Base-by-base conservation (phyloP, 2,329 filamentous ascomycete genomes). In the Talaromyces marneffei region DNA sequence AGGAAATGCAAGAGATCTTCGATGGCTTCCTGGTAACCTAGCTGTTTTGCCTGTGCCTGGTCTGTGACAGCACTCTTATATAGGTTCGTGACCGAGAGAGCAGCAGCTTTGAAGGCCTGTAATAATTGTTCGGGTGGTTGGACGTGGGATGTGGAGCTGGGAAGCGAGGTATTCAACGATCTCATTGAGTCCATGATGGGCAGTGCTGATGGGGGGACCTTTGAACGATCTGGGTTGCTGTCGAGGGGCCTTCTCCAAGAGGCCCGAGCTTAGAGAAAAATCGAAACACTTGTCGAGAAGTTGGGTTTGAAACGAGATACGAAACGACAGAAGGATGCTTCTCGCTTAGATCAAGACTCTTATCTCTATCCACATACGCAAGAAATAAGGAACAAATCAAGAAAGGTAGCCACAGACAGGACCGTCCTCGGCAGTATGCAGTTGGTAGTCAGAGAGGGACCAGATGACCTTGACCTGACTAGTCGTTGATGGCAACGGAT, bases 11-110 rank as follows among this genome's bases (percentile, higher is more conserved):
- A 78, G 4, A 99, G 80, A 67, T 97, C 93, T 65, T 97, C 91
- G 39, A 99, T 80, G 39, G 92, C 95, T 71, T 97, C 92, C 74
- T 97, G 92, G 69, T 97, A 97, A 27, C 94, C 94, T 40, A 92
- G 88, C 56, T 85, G 79, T 55, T 90, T 86, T 52, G 91, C 87
- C 69, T 87, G 87, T 55, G 87, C 82, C 72, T 94, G 87, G 54
- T 90, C 89, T 33, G 86, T 82, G 12, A 90, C 88, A 2, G 93
- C 93, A 40, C 88, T 92, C 77, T 96, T 97, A 80, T 97, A 97
- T 14, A 99, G 86, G 71, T 95, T 96, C 53, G 94, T 97, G 60
- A 97, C 92, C 5, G 92, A 96, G 35, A 97, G 82, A 20, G 94
- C 94, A 35, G 94, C 94, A 16, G 89, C 87, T 75, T 92, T 94